Conservation (phyloP, 306 rosid species). For the Vicia villosa region DNA sequence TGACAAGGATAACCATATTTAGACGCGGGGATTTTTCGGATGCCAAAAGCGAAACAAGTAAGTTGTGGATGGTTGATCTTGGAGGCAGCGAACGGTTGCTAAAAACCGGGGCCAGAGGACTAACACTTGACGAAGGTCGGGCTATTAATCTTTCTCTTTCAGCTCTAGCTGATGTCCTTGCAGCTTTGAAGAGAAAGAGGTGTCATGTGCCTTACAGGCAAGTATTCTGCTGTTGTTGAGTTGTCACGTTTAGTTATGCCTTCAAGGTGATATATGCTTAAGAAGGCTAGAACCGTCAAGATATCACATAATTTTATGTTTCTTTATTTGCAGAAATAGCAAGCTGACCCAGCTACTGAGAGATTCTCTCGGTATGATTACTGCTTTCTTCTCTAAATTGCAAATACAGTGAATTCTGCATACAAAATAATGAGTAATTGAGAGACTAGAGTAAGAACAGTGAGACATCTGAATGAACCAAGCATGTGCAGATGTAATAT, state of each 20-base stretch:
- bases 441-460: conserved; percentile 13
- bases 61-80: conserved; percentile 97
- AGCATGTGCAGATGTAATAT: conserved; percentile 20
- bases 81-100: conserved; percentile 94
- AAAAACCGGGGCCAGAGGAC: conserved; percentile 92
- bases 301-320: conserved; percentile 32
- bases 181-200: conserved; percentile 86
- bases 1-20: conserved; percentile 82
- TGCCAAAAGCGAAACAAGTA: conserved; percentile 66
- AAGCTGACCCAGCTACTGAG: conserved; percentile 94
- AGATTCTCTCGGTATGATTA: conserved; percentile 82
- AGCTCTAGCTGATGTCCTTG: conserved; percentile 91
- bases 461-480: conserved; percentile 20
- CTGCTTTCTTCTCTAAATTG: conserved; percentile 34
- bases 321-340: conserved; percentile 81
- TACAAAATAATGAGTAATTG: conserved; percentile 1
- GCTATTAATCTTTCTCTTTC: conserved; percentile 98
- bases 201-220: conserved; percentile 95
- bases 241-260: neutral
- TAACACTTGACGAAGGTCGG: conserved; percentile 90
- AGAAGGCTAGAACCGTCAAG: neutral
- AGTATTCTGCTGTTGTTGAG: conserved; percentile 31
- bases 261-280: neutral
- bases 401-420: neutral
- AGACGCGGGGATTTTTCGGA: conserved; percentile 59